Evolutionary conservation across 495 filamentous ascomycete species (phyloP).

Genomic region (Xylaria longipes): DNA sequence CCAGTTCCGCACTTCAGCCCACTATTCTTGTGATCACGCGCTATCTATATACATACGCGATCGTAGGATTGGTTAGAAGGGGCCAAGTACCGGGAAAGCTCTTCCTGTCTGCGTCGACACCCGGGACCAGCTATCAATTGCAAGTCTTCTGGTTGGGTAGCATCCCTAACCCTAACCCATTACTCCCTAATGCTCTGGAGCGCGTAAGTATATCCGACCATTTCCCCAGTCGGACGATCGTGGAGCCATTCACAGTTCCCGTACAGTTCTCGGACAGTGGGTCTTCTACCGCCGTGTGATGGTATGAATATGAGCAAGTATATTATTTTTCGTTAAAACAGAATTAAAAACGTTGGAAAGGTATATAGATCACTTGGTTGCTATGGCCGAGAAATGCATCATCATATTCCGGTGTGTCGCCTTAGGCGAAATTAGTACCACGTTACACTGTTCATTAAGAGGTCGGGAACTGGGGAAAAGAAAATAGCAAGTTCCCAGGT

Average conservation of each 20-base stretch:
- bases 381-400: too few species aligned
- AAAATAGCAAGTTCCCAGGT: not conserved
- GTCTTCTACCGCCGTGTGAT: not conserved
- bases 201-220: slow-evolving; percentile 17
- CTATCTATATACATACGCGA: not conserved
- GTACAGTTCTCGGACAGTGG: slow-evolving; percentile 20
- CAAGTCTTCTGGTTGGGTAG: slow-evolving; percentile 13
- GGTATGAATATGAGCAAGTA: not conserved
- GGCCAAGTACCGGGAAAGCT: slow-evolving; percentile 7
- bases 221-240: slow-evolving; percentile 1
- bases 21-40: slow-evolving; percentile 8
- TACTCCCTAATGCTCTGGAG: not conserved
- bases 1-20: slow-evolving; percentile 11
- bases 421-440: not conserved
- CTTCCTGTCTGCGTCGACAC: slow-evolving; percentile 5
- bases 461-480: not conserved
- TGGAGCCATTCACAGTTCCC: slow-evolving; percentile 20
- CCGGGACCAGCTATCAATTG: not conserved
- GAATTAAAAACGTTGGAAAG: not conserved
- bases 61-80: slow-evolving; percentile 16
- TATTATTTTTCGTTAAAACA: not conserved
- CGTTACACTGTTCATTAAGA: not conserved
- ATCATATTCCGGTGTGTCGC: not conserved
- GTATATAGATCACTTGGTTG: not conserved
- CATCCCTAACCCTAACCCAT: slow-evolving; percentile 5